Conservation (phyloP, 2,329 filamentous ascomycete species). For the Aspergillus uvarum region DNA sequence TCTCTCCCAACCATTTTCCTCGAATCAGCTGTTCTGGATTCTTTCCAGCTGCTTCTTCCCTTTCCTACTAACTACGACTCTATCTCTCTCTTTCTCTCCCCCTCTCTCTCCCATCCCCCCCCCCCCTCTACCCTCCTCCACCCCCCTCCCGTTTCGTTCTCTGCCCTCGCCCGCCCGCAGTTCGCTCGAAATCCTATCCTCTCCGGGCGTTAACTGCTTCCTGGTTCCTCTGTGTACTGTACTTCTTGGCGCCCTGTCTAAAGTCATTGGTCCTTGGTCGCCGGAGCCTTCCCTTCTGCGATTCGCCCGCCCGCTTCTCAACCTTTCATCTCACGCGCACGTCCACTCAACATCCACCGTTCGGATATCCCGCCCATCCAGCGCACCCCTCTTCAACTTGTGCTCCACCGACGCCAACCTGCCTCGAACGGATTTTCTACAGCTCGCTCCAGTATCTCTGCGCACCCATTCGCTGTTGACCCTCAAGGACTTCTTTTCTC, state of each 20-base stretch:
- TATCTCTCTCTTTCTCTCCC: slow-evolving; percentile 5
- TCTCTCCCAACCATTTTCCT: slow-evolving; percentile 13
- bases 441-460: slow-evolving; percentile 37
- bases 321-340: slow-evolving; percentile 36
- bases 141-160: slow-evolving; percentile 11
- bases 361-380: slow-evolving; percentile 38
- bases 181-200: slow-evolving; percentile 9
- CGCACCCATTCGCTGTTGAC: slow-evolving; percentile 48
- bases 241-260: slow-evolving; percentile 31
- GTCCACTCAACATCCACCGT: slow-evolving; percentile 33
- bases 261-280: slow-evolving; percentile 25
- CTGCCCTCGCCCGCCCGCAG: slow-evolving; percentile 17
- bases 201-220: slow-evolving; percentile 14
- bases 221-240: slow-evolving; percentile 23
- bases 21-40: slow-evolving; percentile 15
- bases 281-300: slow-evolving; percentile 24
- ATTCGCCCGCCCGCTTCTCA: slow-evolving; percentile 30
- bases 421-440: slow-evolving; percentile 58
- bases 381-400: slow-evolving; percentile 32
- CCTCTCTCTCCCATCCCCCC: slow-evolving; percentile 16
- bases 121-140: slow-evolving; percentile 5
- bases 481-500: slow-evolving; percentile 43
- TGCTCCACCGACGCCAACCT: slow-evolving; percentile 35
- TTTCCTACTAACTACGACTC: slow-evolving; percentile 6
- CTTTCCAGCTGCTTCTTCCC: slow-evolving; percentile 21